These are phyloP conservation scores for Rhypophila decipiens DNA, from an alignment of 495 filamentous ascomycete species.

Conservation along the genomic window DNA sequence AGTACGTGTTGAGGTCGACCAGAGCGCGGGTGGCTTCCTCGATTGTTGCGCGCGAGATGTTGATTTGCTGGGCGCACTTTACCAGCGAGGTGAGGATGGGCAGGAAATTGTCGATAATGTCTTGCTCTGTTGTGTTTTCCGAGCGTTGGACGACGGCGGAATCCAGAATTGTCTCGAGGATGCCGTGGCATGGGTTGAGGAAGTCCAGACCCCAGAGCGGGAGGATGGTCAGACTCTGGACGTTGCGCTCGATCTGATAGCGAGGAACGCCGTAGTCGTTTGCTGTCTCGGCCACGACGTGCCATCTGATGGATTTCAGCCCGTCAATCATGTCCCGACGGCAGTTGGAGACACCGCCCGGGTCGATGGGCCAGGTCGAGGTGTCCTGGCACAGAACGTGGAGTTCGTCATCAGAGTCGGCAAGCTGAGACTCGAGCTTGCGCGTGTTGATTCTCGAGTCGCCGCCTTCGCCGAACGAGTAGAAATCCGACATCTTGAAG, in stretches of 20 bases:
- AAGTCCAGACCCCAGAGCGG: constrained; percentile 61
- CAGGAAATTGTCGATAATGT: constrained; percentile 55
- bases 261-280: constrained; percentile 59
- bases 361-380: constrained; percentile 60
- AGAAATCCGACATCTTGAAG: constrained; percentile 54
- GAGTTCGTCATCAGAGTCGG: constrained; percentile 46
- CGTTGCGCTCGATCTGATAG: constrained; percentile 57
- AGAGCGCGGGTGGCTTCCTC: constrained; percentile 51
- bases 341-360: constrained; percentile 58
- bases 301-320: constrained; percentile 53
- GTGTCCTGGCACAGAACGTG: constrained; percentile 56
- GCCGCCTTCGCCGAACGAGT: constrained; percentile 55
- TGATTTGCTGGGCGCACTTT: constrained; percentile 47
- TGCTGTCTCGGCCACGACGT: constrained; percentile 57
- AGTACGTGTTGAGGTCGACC: constrained; percentile 57
- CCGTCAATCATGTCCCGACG: constrained; percentile 58
- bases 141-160: constrained; percentile 49
- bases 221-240: constrained; percentile 56
- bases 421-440: constrained; percentile 25
- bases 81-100: constrained; percentile 53
- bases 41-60: constrained; percentile 46
- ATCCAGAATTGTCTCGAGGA: constrained; percentile 53
- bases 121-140: constrained; percentile 43
- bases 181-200: constrained; percentile 52
- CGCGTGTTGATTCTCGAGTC: constrained; percentile 41